Evolutionary conservation across 2,329 filamentous ascomycete species (phyloP).

Genomic region (Cercospora sojina): DNA sequence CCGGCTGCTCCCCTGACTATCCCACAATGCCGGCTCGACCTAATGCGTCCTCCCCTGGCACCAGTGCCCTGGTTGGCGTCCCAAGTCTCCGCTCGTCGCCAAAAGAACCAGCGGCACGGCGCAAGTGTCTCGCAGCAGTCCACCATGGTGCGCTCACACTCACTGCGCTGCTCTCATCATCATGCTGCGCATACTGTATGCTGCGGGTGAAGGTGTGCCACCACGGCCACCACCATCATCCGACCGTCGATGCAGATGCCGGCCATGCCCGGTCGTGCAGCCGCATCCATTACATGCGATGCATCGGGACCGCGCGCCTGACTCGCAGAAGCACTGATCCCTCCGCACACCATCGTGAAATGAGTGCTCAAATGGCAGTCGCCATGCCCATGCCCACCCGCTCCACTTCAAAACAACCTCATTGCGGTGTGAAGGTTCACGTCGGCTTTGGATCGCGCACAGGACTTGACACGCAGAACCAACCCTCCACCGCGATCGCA

Average conservation of each 20-base stretch:
- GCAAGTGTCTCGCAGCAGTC: background rate
- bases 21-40: background rate
- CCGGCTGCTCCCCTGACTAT: constrained; percentile 4
- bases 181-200: background rate
- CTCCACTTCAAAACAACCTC: background rate
- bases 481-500: background rate
- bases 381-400: too few species aligned
- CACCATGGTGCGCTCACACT: background rate
- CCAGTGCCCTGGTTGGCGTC: background rate
- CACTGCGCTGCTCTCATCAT: background rate
- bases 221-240: background rate
- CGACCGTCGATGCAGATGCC: background rate
- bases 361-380: background rate
- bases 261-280: background rate
- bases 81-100: background rate
- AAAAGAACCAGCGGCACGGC: constrained; percentile 5
- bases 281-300: background rate
- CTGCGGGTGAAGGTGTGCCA: background rate
- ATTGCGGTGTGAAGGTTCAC: background rate
- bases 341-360: background rate
- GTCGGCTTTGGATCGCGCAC: background rate
- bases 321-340: background rate
- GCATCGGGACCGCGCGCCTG: background rate
- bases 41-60: background rate
- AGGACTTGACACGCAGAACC: background rate